These are phyloP conservation scores for Termitomyces sp. DNA, from an alignment of 1,284 basidiomycete genomes.

Conservation along the genomic window DNA sequence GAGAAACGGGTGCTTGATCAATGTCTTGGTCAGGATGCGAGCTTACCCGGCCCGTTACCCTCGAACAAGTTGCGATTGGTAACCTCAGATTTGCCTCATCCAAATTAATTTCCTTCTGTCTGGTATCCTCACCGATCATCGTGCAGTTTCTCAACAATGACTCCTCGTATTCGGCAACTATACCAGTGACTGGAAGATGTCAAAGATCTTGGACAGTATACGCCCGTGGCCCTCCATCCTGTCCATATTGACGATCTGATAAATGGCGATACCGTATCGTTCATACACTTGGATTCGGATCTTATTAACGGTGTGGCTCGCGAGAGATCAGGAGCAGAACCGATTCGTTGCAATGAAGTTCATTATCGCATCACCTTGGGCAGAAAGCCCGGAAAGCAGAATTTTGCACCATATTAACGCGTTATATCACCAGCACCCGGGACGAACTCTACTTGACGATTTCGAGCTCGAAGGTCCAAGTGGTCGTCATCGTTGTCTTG, in stretches of 20 bases:
- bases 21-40: too few relatives aligned
- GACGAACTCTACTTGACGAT: slow-evolving; percentile 6
- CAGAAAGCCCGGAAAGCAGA: neutral
- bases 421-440: neutral
- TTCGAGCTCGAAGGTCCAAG: slow-evolving; percentile 10
- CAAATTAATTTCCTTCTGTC: too few relatives aligned
- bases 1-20: too few relatives aligned
- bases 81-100: too few relatives aligned
- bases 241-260: slow-evolving; percentile 3
- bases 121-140: too few relatives aligned
- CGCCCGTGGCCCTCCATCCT: slow-evolving; percentile 4
- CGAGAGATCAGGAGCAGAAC: neutral
- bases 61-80: too few relatives aligned
- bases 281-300: slow-evolving; percentile 7
- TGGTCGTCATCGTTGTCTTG: slow-evolving; percentile 3
- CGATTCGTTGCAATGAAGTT: slow-evolving; percentile 7
- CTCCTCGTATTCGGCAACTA: too few relatives aligned
- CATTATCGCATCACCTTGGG: neutral
- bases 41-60: too few relatives aligned
- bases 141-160: too few relatives aligned
- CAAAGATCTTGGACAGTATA: slow-evolving; percentile 4
- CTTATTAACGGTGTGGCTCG: slow-evolving; percentile 7
- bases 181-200: neutral
- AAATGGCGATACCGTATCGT: neutral
- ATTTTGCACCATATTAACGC: slow-evolving; percentile 1